These are phyloP conservation scores for Lepidium sativum DNA, from an alignment of 345 rosid genomes.

Conservation along the genomic window DNA sequence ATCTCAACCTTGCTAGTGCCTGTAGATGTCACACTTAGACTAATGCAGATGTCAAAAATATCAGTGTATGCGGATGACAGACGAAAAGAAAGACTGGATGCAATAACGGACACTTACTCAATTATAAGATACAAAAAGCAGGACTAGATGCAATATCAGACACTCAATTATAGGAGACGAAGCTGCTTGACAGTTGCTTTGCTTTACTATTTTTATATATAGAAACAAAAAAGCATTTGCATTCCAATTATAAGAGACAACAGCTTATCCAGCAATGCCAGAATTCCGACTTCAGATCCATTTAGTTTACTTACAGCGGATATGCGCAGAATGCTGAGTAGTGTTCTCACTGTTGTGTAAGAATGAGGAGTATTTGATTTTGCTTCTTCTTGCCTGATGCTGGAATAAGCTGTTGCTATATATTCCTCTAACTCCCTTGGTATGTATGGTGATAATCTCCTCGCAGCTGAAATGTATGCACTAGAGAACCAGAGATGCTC, in stretches of 20 bases:
- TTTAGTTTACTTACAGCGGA: conserved; percentile 62
- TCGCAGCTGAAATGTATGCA: conserved; percentile 90
- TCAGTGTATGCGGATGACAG: conserved; percentile 90
- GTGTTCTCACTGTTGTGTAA: conserved; percentile 87
- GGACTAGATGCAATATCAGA: too few relatives aligned
- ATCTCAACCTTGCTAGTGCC: conserved; percentile 95
- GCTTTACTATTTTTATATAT: too few relatives aligned
- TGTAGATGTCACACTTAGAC: conserved; percentile 54
- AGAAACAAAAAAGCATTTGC: too few relatives aligned
- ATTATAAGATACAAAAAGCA: conserved; percentile 67
- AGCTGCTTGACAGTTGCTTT: too few relatives aligned
- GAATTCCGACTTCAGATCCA: background rate
- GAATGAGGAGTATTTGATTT: conserved; percentile 83
- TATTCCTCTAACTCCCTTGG: conserved; percentile 92
- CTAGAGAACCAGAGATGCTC: conserved; percentile 33
- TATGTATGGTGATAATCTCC: conserved; percentile 71
- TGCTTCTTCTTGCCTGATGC: conserved; percentile 96
- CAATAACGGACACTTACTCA: conserved; percentile 93
- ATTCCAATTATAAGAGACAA: too few relatives aligned
- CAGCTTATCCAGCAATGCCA: too few relatives aligned
- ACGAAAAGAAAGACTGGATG: conserved; percentile 82
- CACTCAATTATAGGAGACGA: too few relatives aligned
- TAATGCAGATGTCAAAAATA: conserved; percentile 99
- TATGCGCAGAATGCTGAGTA: conserved; percentile 90
- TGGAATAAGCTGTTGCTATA: conserved; percentile 82